Evolutionary conservation across 1,284 basidiomycete genomes (phyloP), one percentile per base, ranked within the genome.

Genomic region (Termitomyces sp.): DNA sequence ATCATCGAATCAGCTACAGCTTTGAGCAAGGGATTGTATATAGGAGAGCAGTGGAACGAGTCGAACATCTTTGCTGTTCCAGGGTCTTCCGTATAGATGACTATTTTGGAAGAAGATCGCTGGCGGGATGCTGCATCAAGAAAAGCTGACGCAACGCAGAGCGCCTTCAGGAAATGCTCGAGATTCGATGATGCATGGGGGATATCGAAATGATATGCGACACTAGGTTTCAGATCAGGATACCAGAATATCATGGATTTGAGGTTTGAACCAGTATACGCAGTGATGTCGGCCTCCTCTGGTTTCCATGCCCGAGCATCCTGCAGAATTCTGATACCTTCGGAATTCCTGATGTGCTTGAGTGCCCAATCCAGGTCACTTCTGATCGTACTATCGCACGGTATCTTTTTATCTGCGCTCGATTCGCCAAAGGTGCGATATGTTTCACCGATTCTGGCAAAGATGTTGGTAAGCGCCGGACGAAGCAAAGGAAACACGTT

Each of bases 11-110:
- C 54, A 7, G 21, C 48, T 6, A 53, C 50, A 19, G 30, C 34
- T 26, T 7, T 59, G 5, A 55, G 28, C 6, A 55, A 21, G 44
- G 13, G 13, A 17, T 55, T 55, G 30, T 45, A 53, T 31, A 21
- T 2, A 3, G 54, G 54, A 9, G n/a, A 3, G 10, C 41, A 41
- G 4, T 26, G 49, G 46, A 76, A 52, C 0, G 68, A 58, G 50
- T 65, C 58, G 58, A 76, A 77, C 5, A 74, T 67, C 24, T 67
- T 58, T 2, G 73, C 69, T 0, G 66, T 67, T 58, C 72, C 70
- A 0, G 49, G 24, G 55, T 68, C 74, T 55, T 77, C 71, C 1
- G 70, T 65, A 48, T 59, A 69, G 15, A 69, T 63, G 28, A 62
- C 41, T 34, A 69, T 52, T 3, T 38, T 52, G 0, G 45, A 30